phyloP scores from a whole-genome alignment of 2,329 filamentous ascomycete species.

The Thielaviopsis cerberus region DNA sequence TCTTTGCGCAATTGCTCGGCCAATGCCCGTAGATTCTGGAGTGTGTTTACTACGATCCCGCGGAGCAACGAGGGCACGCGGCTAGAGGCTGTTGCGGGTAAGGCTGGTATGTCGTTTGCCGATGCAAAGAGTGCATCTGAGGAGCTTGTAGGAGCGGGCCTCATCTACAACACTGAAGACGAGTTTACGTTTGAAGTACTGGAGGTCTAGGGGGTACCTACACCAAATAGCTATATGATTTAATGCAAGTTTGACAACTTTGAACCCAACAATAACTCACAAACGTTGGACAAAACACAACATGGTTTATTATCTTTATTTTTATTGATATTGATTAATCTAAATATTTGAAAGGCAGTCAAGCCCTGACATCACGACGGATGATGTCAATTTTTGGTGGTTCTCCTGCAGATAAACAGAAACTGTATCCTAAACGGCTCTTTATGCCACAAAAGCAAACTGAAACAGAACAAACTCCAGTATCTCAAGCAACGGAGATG shows the following conservation, averaged over 20 bases:
- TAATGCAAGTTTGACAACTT: background rate
- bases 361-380: background rate
- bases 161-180: constrained; percentile 82
- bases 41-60: constrained; percentile 44
- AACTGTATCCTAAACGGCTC: background rate
- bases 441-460: background rate
- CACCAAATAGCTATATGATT: background rate
- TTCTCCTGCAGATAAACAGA: background rate
- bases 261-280: background rate
- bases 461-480: background rate
- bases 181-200: constrained; percentile 82
- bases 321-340: constrained; percentile 2
- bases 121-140: constrained; percentile 65
- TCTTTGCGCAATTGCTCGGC: constrained; percentile 31
- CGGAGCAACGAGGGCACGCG: constrained; percentile 72
- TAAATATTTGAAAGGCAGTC: background rate
- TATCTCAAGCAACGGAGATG: background rate
- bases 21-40: constrained; percentile 51
- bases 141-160: constrained; percentile 52
- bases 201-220: constrained; percentile 32
- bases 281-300: background rate
- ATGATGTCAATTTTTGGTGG: background rate
- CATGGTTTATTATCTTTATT: background rate
- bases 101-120: constrained; percentile 43
- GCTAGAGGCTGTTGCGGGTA: constrained; percentile 53